These are phyloP conservation scores for Immersiporthe knoxdaviesiana DNA, from an alignment of 2,329 filamentous ascomycete species.

Conservation along the genomic window DNA sequence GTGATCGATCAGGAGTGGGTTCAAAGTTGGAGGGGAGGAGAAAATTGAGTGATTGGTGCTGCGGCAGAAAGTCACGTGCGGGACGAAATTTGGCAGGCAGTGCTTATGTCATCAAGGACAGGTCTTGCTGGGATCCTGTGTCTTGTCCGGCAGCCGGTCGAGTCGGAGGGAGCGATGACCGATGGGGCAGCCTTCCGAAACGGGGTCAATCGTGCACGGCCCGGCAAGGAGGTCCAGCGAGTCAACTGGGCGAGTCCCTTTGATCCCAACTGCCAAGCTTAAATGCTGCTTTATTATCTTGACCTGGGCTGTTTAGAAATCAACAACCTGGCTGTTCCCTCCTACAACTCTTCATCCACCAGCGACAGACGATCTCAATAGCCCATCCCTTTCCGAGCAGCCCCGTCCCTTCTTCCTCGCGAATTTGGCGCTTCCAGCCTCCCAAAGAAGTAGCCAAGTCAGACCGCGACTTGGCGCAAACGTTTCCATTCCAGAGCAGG, in stretches of 20 bases:
- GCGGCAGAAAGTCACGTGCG: conserved; percentile 21
- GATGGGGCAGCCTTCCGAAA: conserved; percentile 16
- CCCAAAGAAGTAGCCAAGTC: conserved; percentile 16
- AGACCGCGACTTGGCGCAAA: conserved; percentile 23
- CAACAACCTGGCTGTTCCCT: background rate
- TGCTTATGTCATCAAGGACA: conserved; percentile 4
- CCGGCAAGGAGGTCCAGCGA: conserved; percentile 17
- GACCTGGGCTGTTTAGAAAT: conserved; percentile 25
- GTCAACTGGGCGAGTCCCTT: conserved; percentile 23
- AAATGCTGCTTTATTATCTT: conserved; percentile 23
- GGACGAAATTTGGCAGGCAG: conserved; percentile 8
- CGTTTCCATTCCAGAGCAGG: conserved; percentile 10
- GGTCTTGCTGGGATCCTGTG: background rate
- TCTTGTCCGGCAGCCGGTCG: conserved; percentile 2
- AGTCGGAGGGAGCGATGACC: conserved; percentile 15
- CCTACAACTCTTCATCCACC: background rate
- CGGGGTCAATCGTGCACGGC: conserved; percentile 18
- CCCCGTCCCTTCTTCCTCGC: background rate
- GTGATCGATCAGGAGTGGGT: conserved; percentile 35
- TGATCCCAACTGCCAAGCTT: conserved; percentile 30
- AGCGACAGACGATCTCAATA: conserved; percentile 12
- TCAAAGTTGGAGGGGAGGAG: conserved; percentile 15
- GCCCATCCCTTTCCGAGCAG: background rate
- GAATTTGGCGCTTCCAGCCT: conserved; percentile 7
- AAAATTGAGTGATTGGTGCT: conserved; percentile 24